Conservation (phyloP, 441 rosid species). For the Corymbia calophylla region DNA sequence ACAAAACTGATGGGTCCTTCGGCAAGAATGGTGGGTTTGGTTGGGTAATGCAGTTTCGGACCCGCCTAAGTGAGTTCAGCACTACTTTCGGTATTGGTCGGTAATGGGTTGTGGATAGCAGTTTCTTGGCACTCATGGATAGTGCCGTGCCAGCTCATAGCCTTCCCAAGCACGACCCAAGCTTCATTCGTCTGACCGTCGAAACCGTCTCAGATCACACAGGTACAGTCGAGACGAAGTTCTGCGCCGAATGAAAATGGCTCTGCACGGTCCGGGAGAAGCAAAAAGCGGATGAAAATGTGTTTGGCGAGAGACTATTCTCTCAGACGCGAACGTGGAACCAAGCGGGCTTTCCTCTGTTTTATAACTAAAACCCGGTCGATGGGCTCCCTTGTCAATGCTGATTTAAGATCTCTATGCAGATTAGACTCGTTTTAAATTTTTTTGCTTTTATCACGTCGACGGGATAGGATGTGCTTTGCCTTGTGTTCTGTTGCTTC, state of each 20-base stretch:
- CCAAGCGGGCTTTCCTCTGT: not conserved
- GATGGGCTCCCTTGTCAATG: not conserved
- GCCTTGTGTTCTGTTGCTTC: not conserved
- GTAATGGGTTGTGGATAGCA: slow-evolving; percentile 19
- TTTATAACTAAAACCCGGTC: not conserved
- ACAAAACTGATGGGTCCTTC: slow-evolving; percentile 47
- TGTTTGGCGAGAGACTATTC: not conserved
- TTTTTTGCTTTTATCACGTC: not conserved
- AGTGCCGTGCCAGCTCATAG: not conserved
- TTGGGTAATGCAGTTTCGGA: slow-evolving; percentile 17
- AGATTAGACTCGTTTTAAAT: not conserved
- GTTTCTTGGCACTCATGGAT: slow-evolving; percentile 31
- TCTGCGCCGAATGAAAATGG: not conserved
- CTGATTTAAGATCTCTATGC: not conserved
- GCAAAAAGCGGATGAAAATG: not conserved
- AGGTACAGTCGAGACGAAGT: not conserved
- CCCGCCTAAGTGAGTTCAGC: slow-evolving; percentile 31
- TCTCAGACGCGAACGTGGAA: not conserved
- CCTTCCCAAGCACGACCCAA: not conserved
- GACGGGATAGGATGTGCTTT: not conserved
- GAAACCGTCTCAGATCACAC: not conserved
- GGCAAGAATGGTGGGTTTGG: slow-evolving; percentile 14
- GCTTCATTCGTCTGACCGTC: not conserved
- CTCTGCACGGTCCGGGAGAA: not conserved
- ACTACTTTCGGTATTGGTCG: slow-evolving; percentile 33